These are phyloP conservation scores for Fonsecaea monophora DNA, from an alignment of 2,329 filamentous ascomycete species.

Conservation along the genomic window DNA sequence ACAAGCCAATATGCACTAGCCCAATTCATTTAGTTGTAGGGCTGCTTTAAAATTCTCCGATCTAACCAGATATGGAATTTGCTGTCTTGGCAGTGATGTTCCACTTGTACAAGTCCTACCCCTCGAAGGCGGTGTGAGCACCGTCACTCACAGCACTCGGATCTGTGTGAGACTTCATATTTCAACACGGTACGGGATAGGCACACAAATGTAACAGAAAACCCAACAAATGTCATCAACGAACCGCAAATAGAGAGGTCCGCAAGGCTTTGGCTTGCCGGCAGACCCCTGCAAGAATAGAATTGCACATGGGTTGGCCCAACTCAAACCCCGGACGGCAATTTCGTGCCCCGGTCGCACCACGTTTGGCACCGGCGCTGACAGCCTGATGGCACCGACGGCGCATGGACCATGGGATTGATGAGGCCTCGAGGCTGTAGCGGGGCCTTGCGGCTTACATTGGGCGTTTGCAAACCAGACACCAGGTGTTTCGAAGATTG, in stretches of 20 bases:
- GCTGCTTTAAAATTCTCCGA: background rate
- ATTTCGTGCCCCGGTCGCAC: constrained; percentile 24
- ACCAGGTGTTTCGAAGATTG: constrained; percentile 17
- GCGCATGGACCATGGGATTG: constrained; percentile 10
- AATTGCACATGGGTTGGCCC: constrained; percentile 21
- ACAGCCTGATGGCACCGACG: constrained; percentile 9
- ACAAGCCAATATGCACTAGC: background rate
- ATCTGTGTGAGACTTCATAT: background rate
- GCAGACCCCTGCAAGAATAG: constrained; percentile 20
- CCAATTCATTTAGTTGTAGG: background rate
- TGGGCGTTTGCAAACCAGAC: constrained; percentile 1
- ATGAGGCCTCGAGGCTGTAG: constrained; percentile 17
- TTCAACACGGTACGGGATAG: background rate
- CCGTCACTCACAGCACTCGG: background rate
- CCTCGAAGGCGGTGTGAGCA: background rate
- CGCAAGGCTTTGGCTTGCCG: constrained; percentile 17
- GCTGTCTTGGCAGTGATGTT: background rate
- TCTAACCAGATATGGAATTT: background rate
- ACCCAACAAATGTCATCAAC: background rate
- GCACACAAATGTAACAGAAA: background rate
- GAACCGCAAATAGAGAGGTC: constrained; percentile 14
- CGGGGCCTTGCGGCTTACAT: background rate
- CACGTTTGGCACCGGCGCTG: constrained; percentile 22
- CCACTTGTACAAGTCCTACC: no score
- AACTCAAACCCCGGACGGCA: constrained; percentile 16